Base-by-base conservation (phyloP, 2,329 filamentous ascomycete species). In the Fusarium bactridioides region DNA sequence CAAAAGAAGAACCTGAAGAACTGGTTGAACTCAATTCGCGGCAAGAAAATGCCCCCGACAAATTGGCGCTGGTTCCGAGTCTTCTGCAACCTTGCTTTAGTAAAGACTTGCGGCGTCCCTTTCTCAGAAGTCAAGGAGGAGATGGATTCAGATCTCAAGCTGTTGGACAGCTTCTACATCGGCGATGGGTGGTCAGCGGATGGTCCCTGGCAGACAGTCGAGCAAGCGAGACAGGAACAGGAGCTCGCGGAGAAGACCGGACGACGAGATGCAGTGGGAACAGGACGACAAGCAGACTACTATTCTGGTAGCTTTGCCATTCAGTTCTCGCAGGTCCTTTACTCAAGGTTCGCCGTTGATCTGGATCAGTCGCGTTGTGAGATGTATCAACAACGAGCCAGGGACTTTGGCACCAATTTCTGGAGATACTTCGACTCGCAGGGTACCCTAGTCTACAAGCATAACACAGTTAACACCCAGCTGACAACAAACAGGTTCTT, bases 31-130 rank as follows among this genome's bases (percentile, higher is more conserved):
- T 79, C 79, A 0, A 80, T 87, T 15, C 85, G 86, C 33, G 79
- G 79, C 0, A 84, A 83, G 69, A 74, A 79, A 5, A 85, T 88
- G 78, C 86, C 86, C 0, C 72, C 77, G 4, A 87, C 82, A 1
- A 88, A 88, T 60, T 87, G 86, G 86, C 80, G 84, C 2, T 88
- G 86, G 85, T 88, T 88, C 60, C 83, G 86, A 2, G 81, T 87
- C 3, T 84, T 87, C 76, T 82, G 80, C 3, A 87, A 87, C 58
- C 75, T 87, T 3, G 85, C 85, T 0, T 75, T 87, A 0, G 75
- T 82, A 3, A 83, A 82, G 41, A 79, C 82, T 1, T 84, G 83
- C 16, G 82, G 83, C 2, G 77, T 84, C 1, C 76, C 82, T 0
- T 62, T 76, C 4, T 76, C 78, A 0, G 72, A 82, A 12, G 72